phyloP scores from a whole-genome alignment of 208 protist genomes.

The Acanthamoeba rhysodes region DNA sequence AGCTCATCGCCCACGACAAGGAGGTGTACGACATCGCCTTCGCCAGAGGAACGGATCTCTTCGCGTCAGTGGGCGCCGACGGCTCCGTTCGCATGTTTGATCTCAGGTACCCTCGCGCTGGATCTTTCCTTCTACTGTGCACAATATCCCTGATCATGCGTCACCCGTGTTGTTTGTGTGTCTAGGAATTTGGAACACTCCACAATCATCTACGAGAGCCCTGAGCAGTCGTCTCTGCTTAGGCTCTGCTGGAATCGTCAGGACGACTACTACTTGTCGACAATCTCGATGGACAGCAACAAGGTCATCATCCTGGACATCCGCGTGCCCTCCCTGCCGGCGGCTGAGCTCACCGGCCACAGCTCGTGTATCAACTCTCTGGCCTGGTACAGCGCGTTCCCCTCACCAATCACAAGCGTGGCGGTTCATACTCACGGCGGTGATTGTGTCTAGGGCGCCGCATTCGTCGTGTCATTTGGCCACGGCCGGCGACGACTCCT shows the following conservation, averaged over 20 bases:
- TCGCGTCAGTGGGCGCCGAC: slow-evolving; percentile 98
- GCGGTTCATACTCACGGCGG: too few relatives aligned
- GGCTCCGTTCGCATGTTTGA: slow-evolving; percentile 99
- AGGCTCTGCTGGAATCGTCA: slow-evolving; percentile 98
- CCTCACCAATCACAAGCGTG: slow-evolving; percentile 81
- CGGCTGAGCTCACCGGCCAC: slow-evolving; percentile 90
- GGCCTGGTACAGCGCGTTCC: slow-evolving; percentile 93
- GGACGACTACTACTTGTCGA: slow-evolving; percentile 97
- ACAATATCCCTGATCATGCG: not conserved
- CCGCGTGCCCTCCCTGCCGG: slow-evolving; percentile 85
- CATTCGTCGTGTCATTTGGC: slow-evolving; percentile 91
- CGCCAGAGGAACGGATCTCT: slow-evolving; percentile 93
- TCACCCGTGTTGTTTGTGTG: too few relatives aligned
- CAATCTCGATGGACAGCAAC: slow-evolving; percentile 95
- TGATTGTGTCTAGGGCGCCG: slow-evolving; percentile 70
- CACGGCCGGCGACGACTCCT: slow-evolving; percentile 96
- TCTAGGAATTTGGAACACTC: slow-evolving; percentile 96
- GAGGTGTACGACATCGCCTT: slow-evolving; percentile 99
- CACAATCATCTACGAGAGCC: slow-evolving; percentile 98
- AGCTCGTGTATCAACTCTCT: slow-evolving; percentile 96
- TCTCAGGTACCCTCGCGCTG: slow-evolving; percentile 88
- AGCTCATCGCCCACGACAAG: slow-evolving; percentile 99
- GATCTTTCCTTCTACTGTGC: not conserved
- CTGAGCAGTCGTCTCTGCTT: slow-evolving; percentile 94
- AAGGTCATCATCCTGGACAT: slow-evolving; percentile 98